A percentile compares a stretch with the other conserved stretches of the same genome.
Evolutionary conservation across 2,329 filamentous ascomycete genomes (phyloP).

Genomic region (Pleomassaria siparia): DNA sequence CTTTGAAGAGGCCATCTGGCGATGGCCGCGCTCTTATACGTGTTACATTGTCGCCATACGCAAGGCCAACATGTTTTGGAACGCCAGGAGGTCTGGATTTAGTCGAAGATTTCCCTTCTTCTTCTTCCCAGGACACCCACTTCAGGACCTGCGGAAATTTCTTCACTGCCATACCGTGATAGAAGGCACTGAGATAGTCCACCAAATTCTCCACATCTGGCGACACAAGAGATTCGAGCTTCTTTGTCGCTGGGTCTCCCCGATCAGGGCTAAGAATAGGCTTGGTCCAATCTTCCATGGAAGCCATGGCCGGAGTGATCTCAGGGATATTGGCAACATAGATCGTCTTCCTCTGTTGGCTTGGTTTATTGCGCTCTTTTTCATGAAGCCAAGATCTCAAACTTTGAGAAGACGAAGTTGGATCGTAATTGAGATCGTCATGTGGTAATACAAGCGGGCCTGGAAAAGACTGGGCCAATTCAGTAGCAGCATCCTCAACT

Average conservation of each 20-base stretch:
- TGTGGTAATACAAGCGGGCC: constrained; percentile 61
- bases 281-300: constrained; percentile 49
- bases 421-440: constrained; percentile 60
- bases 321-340: constrained; percentile 56
- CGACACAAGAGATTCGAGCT: constrained; percentile 4
- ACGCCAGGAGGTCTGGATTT: constrained; percentile 5
- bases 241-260: constrained; percentile 8
- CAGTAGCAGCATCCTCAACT: constrained; percentile 1
- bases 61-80: constrained; percentile 51
- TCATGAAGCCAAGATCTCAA: constrained; percentile 54
- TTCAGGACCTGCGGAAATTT: constrained; percentile 42
- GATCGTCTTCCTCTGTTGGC: constrained; percentile 49
- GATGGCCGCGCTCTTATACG: constrained; percentile 56
- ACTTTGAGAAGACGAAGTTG: constrained; percentile 55
- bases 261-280: constrained; percentile 15
- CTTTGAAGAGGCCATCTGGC: constrained; percentile 50
- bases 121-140: constrained; percentile 54
- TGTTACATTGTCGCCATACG: constrained; percentile 40
- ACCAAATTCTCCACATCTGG: constrained; percentile 37
- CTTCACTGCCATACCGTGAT: constrained; percentile 57
- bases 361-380: constrained; percentile 52
- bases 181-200: constrained; percentile 54
- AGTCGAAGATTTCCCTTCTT: neutral
- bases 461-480: constrained; percentile 49
- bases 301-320: constrained; percentile 38